Evolutionary conservation across 106 monocot genomes (phyloP).

Genomic region (Phalaenopsis equestris): DNA sequence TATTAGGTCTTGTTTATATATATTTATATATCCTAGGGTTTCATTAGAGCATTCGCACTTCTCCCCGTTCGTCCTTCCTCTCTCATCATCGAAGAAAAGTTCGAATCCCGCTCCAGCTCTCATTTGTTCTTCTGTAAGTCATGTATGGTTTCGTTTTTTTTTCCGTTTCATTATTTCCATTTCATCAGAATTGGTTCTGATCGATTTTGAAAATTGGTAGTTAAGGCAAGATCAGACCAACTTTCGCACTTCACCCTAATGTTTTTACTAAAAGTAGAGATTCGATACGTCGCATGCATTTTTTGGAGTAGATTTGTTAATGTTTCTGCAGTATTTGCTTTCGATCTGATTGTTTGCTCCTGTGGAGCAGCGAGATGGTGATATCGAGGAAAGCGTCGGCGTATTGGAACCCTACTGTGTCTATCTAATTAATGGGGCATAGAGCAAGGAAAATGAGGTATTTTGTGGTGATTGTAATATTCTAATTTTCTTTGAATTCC

Average conservation of each 20-base stretch:
- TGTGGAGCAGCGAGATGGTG: slow-evolving; percentile 2
- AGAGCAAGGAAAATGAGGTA: not conserved
- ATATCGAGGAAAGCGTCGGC: not conserved
- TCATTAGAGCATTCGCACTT: no score
- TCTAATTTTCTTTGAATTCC: not conserved
- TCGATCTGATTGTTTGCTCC: not conserved
- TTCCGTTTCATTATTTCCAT: not conserved
- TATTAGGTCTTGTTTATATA: no score
- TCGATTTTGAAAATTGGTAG: not conserved
- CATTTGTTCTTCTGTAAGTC: no score
- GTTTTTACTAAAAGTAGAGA: no score
- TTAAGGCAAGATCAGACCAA: not conserved
- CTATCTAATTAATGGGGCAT: not conserved
- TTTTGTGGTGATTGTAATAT: not conserved
- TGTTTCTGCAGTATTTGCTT: not conserved
- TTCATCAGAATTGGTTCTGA: not conserved
- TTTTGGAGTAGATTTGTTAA: not conserved
- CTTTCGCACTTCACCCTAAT: not conserved
- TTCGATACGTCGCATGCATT: not conserved
- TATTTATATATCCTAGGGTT: no score
- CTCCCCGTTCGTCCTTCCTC: no score
- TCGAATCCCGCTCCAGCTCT: no score
- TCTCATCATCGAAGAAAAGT: no score
- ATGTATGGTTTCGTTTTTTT: no score
- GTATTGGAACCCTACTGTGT: not conserved